phyloP scores from a whole-genome alignment of 208 protist species.

The Phytomonas francai region DNA sequence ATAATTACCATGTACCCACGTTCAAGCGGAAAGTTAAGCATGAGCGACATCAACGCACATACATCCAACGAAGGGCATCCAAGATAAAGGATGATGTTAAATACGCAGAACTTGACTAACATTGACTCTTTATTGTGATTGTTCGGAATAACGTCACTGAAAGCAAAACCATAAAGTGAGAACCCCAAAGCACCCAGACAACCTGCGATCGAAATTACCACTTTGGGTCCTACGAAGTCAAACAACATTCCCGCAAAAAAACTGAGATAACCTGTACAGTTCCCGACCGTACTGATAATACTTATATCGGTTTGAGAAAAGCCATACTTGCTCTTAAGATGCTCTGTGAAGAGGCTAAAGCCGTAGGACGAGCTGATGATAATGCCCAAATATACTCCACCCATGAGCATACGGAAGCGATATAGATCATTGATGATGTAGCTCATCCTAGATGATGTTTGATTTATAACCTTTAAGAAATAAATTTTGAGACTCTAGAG shows the following conservation, averaged over 20 bases:
- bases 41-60: slow-evolving; percentile 62
- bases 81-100: slow-evolving; percentile 57
- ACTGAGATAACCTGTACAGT: slow-evolving; percentile 45
- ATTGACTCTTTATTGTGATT: slow-evolving; percentile 22
- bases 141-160: slow-evolving; percentile 37
- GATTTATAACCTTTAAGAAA: background rate
- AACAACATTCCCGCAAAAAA: slow-evolving; percentile 68
- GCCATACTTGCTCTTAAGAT: slow-evolving; percentile 38
- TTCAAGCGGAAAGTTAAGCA: slow-evolving; percentile 73
- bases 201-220: slow-evolving; percentile 31
- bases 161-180: slow-evolving; percentile 57
- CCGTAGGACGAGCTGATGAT: slow-evolving; percentile 64
- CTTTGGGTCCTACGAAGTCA: slow-evolving; percentile 57
- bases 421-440: slow-evolving; percentile 56
- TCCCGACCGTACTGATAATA: slow-evolving; percentile 76
- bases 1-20: slow-evolving; percentile 71
- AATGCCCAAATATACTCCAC: slow-evolving; percentile 54
- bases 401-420: slow-evolving; percentile 66
- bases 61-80: slow-evolving; percentile 56
- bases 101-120: slow-evolving; percentile 51
- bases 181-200: slow-evolving; percentile 44
- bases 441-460: slow-evolving; percentile 14
- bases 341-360: slow-evolving; percentile 66
- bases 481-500: background rate
- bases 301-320: slow-evolving; percentile 70